Conservation (phyloP, 495 filamentous ascomycete genomes). For the Trichocladium uniseriatum region DNA sequence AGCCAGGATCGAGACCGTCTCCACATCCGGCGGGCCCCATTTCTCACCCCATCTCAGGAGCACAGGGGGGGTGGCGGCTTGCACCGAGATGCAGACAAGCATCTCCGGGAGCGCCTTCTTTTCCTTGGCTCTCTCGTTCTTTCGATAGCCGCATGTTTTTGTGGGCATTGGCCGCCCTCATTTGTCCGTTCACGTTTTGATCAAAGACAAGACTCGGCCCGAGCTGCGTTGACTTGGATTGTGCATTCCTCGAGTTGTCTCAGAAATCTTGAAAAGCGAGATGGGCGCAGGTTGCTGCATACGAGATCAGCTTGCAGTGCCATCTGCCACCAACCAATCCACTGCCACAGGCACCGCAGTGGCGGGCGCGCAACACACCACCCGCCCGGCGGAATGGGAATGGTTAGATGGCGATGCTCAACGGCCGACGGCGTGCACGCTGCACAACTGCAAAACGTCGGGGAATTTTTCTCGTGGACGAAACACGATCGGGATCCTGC, state of each 20-base stretch:
- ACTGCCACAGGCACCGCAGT: not conserved
- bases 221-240: not conserved
- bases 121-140: not conserved
- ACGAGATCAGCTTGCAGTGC: not conserved
- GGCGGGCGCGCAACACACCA: too few species aligned
- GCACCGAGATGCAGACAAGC: not conserved
- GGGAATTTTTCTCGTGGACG: not conserved
- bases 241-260: not conserved
- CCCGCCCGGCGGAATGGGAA: too few species aligned
- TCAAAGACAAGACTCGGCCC: too few species aligned
- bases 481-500: constrained; percentile 1
- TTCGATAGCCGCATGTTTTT: not conserved
- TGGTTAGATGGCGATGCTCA: too few species aligned
- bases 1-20: constrained; percentile 7
- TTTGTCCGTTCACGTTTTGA: too few species aligned
- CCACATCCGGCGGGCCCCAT: not conserved
- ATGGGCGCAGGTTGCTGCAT: not conserved
- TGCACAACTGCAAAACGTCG: too few species aligned
- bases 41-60: constrained; percentile 2
- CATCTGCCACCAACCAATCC: not conserved
- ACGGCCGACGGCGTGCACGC: not conserved
- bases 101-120: not conserved
- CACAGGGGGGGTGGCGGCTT: constrained; percentile 6
- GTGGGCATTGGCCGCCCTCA: too few species aligned
- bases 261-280: not conserved